Base-by-base conservation (phyloP, 1,139 yeast species). In the Nadsonia starkeyi-henricii region DNA sequence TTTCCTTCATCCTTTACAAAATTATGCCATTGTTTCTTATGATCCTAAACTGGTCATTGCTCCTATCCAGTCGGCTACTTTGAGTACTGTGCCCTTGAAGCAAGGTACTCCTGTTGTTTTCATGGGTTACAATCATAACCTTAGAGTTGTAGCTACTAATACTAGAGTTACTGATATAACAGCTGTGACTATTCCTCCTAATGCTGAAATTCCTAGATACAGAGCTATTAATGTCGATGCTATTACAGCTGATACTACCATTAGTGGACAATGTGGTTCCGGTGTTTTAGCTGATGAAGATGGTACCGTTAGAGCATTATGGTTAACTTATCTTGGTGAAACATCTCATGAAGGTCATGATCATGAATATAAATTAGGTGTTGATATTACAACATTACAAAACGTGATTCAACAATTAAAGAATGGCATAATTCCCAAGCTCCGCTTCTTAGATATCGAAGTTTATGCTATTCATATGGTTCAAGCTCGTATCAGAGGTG, bases 181-280 rank as follows among this genome's bases (percentile, higher is more conserved):
- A 0, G 78, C 93, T 1, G 71, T 82, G 47, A 82, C 80, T 58
- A 75, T 86, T 19, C 91, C 94, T 21, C 73, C 85, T 20, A 79
- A 81, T 53, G 69, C 77, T 1, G 69, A 73, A 43, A 59, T 68
- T 17, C 96, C 96, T 26, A 75, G 94, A 52, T 88, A 84, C 63
- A 76, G 95, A 59, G 95, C 91, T 12, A 81, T 91, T 13, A 86
- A 86, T 59, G 66, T 86, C 51, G 95, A 86, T 58, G 79, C 88
- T 44, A 71, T 85, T 41, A 71, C 85, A 19, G 74, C 86, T 45
- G 95, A 88, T 58, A 79, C 85, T 45, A 79, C 78, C 47, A 66
- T 82, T 48, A 77, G 85, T 47, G 78, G 77, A 45, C 86, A 83
- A 56, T 86, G 95, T 65, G 77, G 76, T 45, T 76, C 93, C 3